Evolutionary conservation across 257 asterid species (phyloP).

Genomic region (Capsicum rhomboideum): DNA sequence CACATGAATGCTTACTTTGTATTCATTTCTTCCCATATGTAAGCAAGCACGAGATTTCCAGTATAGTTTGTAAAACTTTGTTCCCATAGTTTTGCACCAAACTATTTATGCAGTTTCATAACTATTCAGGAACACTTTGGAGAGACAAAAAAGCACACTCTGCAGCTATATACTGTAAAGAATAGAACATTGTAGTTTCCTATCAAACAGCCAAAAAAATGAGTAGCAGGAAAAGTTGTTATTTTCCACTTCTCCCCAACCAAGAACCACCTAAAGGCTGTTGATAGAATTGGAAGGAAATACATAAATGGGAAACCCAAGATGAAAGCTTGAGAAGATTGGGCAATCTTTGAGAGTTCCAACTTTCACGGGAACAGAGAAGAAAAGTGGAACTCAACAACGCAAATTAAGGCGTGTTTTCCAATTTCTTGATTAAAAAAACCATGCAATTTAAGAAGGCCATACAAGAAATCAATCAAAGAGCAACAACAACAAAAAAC

Average conservation of each 20-base stretch:
- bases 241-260: background rate
- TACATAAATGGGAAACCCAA: background rate
- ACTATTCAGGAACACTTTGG: background rate
- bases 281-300: background rate
- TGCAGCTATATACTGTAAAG: background rate
- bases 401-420: background rate
- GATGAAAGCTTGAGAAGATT: background rate
- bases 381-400: background rate
- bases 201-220: background rate
- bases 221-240: background rate
- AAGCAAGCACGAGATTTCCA: background rate
- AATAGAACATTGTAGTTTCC: background rate
- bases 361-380: background rate
- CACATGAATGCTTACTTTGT: background rate
- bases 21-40: background rate
- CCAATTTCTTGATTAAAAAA: background rate
- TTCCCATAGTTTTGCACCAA: background rate
- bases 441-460: background rate
- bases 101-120: background rate
- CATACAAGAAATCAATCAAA: background rate
- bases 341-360: background rate
- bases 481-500: too few species aligned
- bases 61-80: background rate
- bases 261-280: background rate
- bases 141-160: background rate